These are phyloP conservation scores for Linnemannia hyalina DNA, from an alignment of 192 early-diverging fungal genomes.

Conservation along the genomic window DNA sequence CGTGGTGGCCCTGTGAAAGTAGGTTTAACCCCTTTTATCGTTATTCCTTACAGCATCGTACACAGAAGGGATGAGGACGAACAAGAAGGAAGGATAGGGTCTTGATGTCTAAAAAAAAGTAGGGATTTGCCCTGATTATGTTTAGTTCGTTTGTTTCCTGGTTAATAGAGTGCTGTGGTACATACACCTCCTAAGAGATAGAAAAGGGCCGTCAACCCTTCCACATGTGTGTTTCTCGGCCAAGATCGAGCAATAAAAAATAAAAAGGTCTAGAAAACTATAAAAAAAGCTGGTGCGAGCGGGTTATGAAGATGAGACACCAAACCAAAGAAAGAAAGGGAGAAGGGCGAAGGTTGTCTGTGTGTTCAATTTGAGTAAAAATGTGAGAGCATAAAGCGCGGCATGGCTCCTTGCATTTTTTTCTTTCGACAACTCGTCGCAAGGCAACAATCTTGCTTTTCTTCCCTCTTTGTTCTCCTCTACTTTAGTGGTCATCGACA, in stretches of 20 bases:
- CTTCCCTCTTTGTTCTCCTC: too few species aligned
- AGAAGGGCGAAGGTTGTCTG: conserved; percentile 14
- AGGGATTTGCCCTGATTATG: too few species aligned
- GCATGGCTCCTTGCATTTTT: neutral
- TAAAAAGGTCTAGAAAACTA: too few species aligned
- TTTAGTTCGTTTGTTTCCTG: too few species aligned
- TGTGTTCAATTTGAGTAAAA: neutral
- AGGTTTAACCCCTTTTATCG: neutral
- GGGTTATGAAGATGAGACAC: neutral
- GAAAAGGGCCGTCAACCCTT: too few species aligned
- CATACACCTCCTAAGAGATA: too few species aligned
- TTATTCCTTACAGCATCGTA: neutral
- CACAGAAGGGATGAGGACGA: neutral
- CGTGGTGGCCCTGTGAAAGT: neutral
- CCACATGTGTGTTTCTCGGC: too few species aligned
- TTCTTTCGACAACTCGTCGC: neutral
- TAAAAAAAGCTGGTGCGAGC: too few species aligned
- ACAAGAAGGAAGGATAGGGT: neutral
- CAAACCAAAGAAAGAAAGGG: conserved; percentile 11
- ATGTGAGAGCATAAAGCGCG: neutral
- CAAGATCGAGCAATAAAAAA: too few species aligned
- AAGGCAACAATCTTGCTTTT: neutral
- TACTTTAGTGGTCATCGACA: too few species aligned
- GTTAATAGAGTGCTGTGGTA: too few species aligned
- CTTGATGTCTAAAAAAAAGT: neutral